phyloP scores from a whole-genome alignment of 2,329 filamentous ascomycete species.

The Orbilia oligospora region DNA sequence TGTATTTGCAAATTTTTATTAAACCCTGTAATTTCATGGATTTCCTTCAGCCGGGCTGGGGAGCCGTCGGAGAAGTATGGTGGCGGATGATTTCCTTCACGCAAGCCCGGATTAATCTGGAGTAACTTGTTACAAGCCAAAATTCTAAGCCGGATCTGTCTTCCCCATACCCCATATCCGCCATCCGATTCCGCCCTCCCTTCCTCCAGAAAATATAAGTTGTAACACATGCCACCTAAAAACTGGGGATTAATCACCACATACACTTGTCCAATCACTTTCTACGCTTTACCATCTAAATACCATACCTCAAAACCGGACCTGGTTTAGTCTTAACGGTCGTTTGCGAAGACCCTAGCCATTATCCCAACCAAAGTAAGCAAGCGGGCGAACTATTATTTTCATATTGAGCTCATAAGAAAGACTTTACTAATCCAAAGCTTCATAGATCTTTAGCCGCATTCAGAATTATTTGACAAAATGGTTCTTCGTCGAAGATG shows the following conservation, averaged over 20 bases:
- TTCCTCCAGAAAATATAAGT: constrained; percentile 51
- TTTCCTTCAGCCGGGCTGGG: constrained; percentile 40
- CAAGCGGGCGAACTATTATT: neutral
- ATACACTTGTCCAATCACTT: constrained; percentile 30
- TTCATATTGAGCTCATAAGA: too few relatives aligned
- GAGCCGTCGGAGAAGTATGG: constrained; percentile 25
- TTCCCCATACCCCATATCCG: constrained; percentile 61
- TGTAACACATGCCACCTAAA: constrained; percentile 53
- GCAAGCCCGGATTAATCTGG: constrained; percentile 55
- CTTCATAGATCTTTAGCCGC: neutral
- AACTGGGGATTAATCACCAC: constrained; percentile 26
- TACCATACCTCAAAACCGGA: neutral
- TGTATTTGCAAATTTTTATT: constrained; percentile 38
- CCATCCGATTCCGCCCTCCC: constrained; percentile 46
- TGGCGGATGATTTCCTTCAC: constrained; percentile 31
- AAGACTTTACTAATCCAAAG: neutral
- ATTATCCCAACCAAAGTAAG: neutral
- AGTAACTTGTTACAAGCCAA: constrained; percentile 43
- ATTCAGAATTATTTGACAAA: neutral
- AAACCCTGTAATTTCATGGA: constrained; percentile 18
- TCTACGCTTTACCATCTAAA: neutral
- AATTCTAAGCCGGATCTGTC: constrained; percentile 50
- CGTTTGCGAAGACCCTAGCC: neutral
- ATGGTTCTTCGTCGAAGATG: constrained; percentile 59
- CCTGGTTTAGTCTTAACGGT: neutral